A percentile compares a stretch with the other conserved stretches of the same genome.
Conservation (phyloP, 202 grass and related monocot genomes). For the Brachypodium distachyon region DNA sequence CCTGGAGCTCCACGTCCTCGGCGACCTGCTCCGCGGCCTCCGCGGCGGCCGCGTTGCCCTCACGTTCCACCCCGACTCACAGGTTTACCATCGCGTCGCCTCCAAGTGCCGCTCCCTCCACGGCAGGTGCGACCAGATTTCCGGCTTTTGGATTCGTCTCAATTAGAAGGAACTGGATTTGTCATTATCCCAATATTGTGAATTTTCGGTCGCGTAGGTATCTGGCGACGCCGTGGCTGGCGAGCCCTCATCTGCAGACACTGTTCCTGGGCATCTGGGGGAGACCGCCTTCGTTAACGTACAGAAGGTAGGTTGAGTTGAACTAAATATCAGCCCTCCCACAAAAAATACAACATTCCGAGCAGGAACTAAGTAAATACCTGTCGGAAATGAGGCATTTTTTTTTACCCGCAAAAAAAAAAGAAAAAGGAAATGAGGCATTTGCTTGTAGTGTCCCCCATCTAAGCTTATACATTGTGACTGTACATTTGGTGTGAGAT, state of each 20-base stretch:
- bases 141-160: background rate
- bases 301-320: constrained; percentile 90
- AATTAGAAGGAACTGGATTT: background rate
- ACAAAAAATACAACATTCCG: too few relatives aligned
- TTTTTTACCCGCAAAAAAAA: too few relatives aligned
- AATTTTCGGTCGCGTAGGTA: constrained; percentile 39
- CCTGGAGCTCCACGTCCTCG: constrained; percentile 62
- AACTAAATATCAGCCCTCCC: too few relatives aligned
- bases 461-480: background rate
- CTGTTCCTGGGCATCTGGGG: constrained; percentile 69
- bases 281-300: constrained; percentile 46
- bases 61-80: constrained; percentile 60
- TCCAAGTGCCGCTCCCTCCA: constrained; percentile 74
- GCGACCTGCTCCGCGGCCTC: constrained; percentile 57
- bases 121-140: constrained; percentile 39
- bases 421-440: background rate
- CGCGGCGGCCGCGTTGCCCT: constrained; percentile 59
- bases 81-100: constrained; percentile 67
- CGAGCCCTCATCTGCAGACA: constrained; percentile 89
- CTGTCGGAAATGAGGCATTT: background rate
- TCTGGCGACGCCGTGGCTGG: constrained; percentile 78
- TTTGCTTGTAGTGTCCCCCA: background rate
- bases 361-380: constrained; percentile 19
- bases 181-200: background rate
- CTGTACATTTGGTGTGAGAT: background rate